Evolutionary conservation across 1,139 yeast species (phyloP), one percentile per base, ranked within the genome.

Genomic region (Nematodospora anomalae): DNA sequence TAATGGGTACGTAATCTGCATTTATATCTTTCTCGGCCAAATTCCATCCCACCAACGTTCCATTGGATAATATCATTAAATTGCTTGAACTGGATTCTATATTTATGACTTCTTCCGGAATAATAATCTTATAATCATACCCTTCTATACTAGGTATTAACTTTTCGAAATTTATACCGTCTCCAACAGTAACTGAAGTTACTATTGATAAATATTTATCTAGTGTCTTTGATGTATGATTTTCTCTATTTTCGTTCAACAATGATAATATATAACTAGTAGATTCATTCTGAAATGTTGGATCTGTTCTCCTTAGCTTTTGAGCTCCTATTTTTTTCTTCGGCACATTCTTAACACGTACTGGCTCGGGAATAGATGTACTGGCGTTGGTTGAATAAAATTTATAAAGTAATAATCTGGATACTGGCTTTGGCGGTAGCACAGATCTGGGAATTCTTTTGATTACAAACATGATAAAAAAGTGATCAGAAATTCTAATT

Each of bases 11-110:
- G 35, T 74, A 49, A 2, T 79, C 77, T n/a, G 71, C 45, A 2
- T 80, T 50, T 8, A 69, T 59, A 13, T 72, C 67, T 4, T 62
- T 48, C 49, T 86, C 95, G 9, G 66, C 58, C 49, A 85, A 62
- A 9, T 87, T 88, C 96, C 96, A 89, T 0, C 88, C 87, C 9
- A 87, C 87, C 4, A 87, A 60, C 0, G 92, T 76, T 2, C 96
- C 96, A 46, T 82, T 80, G 3, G 80, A 71, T 36, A 87, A 60
- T 1, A 87, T 64, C 62, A 86, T 71, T 2, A 85, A 64, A 46
- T 83, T 89, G 31, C 54, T 42, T 6, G 35, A 42, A 4, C 42
- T 46, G 37, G 58, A 60, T 16, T 53, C 50, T 4, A 71, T 57
- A 41, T 67, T 67, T 1, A 85, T 68, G 18, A 86, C 88, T 52